Base-by-base conservation (phyloP, 2,329 filamentous ascomycete genomes). In the Scedosporium aurantiacum region DNA sequence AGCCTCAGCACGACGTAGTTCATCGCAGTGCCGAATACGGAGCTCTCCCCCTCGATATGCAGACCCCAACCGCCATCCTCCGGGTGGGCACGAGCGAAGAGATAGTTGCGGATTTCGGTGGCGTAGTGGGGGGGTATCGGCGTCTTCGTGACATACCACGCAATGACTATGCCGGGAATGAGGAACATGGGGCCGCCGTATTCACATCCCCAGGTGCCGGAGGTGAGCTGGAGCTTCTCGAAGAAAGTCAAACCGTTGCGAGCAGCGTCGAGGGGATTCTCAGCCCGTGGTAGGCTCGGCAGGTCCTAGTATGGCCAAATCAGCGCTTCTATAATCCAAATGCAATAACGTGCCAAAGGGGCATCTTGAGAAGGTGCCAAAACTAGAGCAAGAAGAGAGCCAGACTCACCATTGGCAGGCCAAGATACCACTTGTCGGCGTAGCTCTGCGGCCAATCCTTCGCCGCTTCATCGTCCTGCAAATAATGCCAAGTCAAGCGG, bases 131-230 rank as follows among this genome's bases (percentile, higher is more conserved):
- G 83, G 1, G 91, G 86, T 62, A 99, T 90, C 3, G 89, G 88
- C 60, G 91, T 96, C 70, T 92, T 86, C 64, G 92, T 97, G 60
- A 88, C 88, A 71, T 96, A 92, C 85, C 90, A 95, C 28, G 89
- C 82, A 66, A 96, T 85, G 64, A 97, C 85, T 23, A 96, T 72
- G 54, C 93, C 90, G 0, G 93, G 91, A 1, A 97, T 79, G 45
- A 97, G 82, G 70, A 99, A 99, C 90, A 97, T 93, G 3, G 94
- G 94, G 0, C 94, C 94, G 61, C 94, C 94, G 76, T 99, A 99
- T 72, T 99, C 94, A 76, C 93, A 97, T 4, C 82, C 94, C 94
- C 94, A 99, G 70, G 97, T 90, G 4, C 94, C 94, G 0, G 90
- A 88, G 14, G 88, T 85, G 1, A 97, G 80, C 72, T 99, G 94